Base-by-base conservation (phyloP, 73 alveolate genomes). In the Stentor roeselii region DNA sequence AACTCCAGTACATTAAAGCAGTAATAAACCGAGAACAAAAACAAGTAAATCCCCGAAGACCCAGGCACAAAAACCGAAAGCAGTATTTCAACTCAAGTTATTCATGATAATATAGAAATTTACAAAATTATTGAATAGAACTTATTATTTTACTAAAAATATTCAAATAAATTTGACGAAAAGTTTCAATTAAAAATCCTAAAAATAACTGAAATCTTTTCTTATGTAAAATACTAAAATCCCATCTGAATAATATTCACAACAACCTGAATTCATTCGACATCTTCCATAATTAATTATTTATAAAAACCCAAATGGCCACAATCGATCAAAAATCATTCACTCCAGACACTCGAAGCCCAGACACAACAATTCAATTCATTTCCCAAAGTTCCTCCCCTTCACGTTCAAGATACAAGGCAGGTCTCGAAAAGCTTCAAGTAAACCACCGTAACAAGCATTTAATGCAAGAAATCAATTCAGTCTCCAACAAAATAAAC, bases 11-110 rank as follows among this genome's bases (percentile, higher is more conserved):
- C 27, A 27, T 42, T 86, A 15, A 83, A 36, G 11, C 60, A 60
- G 74, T 86, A 86, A 39, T 59, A n/a, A 2, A 86, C 59, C 40
- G 92, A 59, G 83, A 83, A 83, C 11, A 75, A 50, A 38, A 86
- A 86, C 30, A 86, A 58, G 83, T 86, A 86, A 41, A 86, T 58
- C 30, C 92, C 92, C 32, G 92, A 58, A 40, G 87, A 37, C 78
- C 87, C 87, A 21, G 92, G 78, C 3, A 86, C 89, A 83, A 59
- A 50, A 31, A 86, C 82, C 30, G 92, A 76, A 39, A 60, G 75
- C 91, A n/a, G n/a, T n/a, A n/a, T n/a, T n/a, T n/a, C n/a, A n/a
- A n/a, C n/a, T n/a, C n/a, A n/a, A n/a, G n/a, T n/a, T n/a, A n/a
- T n/a, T n/a, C n/a, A n/a, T n/a, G n/a, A n/a, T n/a, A n/a, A n/a